Evolutionary conservation across 1,139 yeast species (phyloP).

Genomic region (Scheffersomyces titani): DNA sequence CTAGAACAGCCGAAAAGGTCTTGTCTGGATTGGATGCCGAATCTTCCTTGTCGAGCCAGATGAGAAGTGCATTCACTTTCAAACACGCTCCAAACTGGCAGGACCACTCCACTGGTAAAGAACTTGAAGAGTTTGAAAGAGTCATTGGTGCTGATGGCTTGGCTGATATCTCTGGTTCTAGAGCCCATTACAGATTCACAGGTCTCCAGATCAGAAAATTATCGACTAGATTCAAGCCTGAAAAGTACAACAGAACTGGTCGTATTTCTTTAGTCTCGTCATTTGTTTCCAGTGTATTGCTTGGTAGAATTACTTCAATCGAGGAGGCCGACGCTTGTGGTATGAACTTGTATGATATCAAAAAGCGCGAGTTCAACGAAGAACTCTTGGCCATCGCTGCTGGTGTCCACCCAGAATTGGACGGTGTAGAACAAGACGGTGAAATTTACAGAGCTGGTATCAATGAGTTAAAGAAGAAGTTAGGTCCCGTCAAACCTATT

Average conservation of each 20-base stretch:
- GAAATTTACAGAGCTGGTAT: slow-evolving; percentile 29
- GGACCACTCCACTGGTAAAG: slow-evolving; percentile 81
- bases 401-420: slow-evolving; percentile 43
- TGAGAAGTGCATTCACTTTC: slow-evolving; percentile 56
- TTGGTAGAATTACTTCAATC: slow-evolving; percentile 63
- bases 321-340: slow-evolving; percentile 93
- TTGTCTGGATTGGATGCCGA: slow-evolving; percentile 31
- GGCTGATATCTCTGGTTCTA: slow-evolving; percentile 76
- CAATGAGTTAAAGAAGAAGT: slow-evolving; percentile 41
- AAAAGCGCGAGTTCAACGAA: slow-evolving; percentile 52
- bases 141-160: slow-evolving; percentile 61
- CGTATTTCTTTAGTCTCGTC: slow-evolving; percentile 78
- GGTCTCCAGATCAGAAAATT: slow-evolving; percentile 86
- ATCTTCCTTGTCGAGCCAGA: slow-evolving; percentile 43
- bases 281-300: slow-evolving; percentile 69
- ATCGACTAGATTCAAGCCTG: slow-evolving; percentile 48
- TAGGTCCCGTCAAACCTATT: slow-evolving; percentile 55
- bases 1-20: slow-evolving; percentile 42
- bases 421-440: slow-evolving; percentile 23
- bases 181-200: slow-evolving; percentile 87
- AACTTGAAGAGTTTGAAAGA: slow-evolving; percentile 62
- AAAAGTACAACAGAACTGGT: slow-evolving; percentile 55
- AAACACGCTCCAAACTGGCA: slow-evolving; percentile 89
- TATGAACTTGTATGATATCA: slow-evolving; percentile 79
- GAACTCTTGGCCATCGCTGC: slow-evolving; percentile 54